Evolutionary conservation across 1,139 yeast species (phyloP), one percentile per base, ranked within the genome.

Genomic region (Magnusiomyces suaveolens): DNA sequence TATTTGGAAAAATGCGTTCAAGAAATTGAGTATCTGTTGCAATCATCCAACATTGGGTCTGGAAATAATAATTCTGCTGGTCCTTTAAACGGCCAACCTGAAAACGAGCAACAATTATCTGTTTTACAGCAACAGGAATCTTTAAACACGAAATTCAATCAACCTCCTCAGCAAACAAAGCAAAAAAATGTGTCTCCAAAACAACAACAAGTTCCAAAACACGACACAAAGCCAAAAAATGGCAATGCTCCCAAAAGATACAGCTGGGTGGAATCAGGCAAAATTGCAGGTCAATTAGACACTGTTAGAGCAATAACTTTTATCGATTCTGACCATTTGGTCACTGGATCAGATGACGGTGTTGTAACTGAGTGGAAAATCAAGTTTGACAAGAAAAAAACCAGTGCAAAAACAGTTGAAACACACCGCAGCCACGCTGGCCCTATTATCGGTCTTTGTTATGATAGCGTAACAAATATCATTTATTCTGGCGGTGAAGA

Each of bases 1-100:
- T 66, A 66, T 52, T 62, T 69, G n/a, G 70, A 67, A 48, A 63
- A 64, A 53, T 69, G 72, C 57, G 62, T 70, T 20, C 67, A 66
- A 46, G 72, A 69, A 52, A 71, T 69, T 23, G 68, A 67, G 41
- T 65, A 64, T 50, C 56, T 70, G 54, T 60, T 69, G 32, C 70
- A 68, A 54, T 55, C 66, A 6, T 61, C 67, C 1, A 59, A 59
- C 39, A 26, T 59, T 46, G 20, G 32, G 14, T 24, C 55, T 2
- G 43, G 32, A 20, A 26, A 53, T 46, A 21, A 33, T 20, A n/a
- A 25, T 18, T 12, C n/a, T 18, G 36, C 12, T 6, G 43, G 43
- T 24, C 39, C 24, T 18, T 29, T 20, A 24, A 41, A 41, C 23
- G 44, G 49, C 23, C 52, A 36, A 18, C 32, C n/a, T 32, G 43